Base-by-base conservation (phyloP, 73 alveolate genomes). In the Stentor roeselii region DNA sequence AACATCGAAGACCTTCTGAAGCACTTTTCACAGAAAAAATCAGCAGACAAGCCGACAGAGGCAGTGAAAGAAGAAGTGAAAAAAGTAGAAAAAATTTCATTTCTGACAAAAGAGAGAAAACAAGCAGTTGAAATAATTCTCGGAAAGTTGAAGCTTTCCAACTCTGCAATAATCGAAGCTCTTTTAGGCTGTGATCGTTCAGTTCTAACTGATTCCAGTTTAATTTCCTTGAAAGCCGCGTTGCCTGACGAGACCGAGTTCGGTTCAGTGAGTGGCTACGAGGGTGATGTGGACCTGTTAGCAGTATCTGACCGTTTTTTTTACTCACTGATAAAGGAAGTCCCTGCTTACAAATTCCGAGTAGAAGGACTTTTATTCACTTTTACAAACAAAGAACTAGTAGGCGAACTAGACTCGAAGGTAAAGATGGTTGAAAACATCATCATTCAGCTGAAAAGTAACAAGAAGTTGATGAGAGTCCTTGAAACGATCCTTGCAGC, bases 251-350 rank as follows among this genome's bases (percentile, higher is more conserved):
- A 93, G 15, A 84, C 88, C 15, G 90, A 91, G 36, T 83, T 90
- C 60, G 76, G 82, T 3, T 76, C 76, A 27, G 89, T 92, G 27
- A 78, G 82, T 60, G 58, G 84, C 36, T 91, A 42, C 40, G 96
- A 91, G 75, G 94, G 93, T 50, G 95, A 86, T 76, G 84, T 90
- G 61, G 93, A 82, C 15, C 78, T 88, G 61, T 80, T 87, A 41
- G 96, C 91, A 2, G 82, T 77, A 42, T 87, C 96, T 41, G 98
- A 93, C 74, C 82, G 89, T 59, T 93, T 87, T 39, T 86, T 93
- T 36, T 85, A 78, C 2, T 84, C 84, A 83, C 60, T 93, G 3
- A 50, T 50, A 6, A 91, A 89, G 40, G 50, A 88, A 60, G 87
- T 93, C 34, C 82, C 90, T 60, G 93, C 92, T 27, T 91, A 82